Conservation (phyloP, 83 land plant genomes). For the Diphasiastrum complanatum region DNA sequence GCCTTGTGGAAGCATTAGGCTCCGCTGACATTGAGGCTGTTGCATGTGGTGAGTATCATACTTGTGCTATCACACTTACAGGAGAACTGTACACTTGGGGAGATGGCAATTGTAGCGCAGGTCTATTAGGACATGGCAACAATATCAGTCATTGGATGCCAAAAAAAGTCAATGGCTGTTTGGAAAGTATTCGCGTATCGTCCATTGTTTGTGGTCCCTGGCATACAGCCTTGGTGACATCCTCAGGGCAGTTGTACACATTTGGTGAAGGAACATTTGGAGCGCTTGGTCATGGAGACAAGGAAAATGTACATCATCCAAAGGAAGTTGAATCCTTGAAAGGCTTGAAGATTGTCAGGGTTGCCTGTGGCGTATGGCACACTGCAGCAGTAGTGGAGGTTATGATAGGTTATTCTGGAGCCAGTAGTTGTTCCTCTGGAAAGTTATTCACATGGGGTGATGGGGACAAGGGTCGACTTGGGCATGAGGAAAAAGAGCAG, state of each 20-base stretch:
- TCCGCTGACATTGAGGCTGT: slow-evolving; percentile 58
- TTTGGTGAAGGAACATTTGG: slow-evolving; percentile 99
- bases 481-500: slow-evolving; percentile 82
- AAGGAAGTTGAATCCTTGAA: slow-evolving; percentile 72
- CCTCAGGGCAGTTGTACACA: slow-evolving; percentile 82
- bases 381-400: slow-evolving; percentile 89
- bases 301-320: slow-evolving; percentile 47
- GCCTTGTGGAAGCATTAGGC: slow-evolving; percentile 60
- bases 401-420: slow-evolving; percentile 37
- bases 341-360: slow-evolving; percentile 61
- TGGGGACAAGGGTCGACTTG: slow-evolving; percentile 79
- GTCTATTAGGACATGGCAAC: slow-evolving; percentile 88
- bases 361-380: slow-evolving; percentile 98
- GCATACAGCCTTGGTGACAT: slow-evolving; percentile 88
- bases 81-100: slow-evolving; percentile 98
- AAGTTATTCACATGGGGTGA: slow-evolving; percentile 97
- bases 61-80: slow-evolving; percentile 78
- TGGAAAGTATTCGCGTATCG: slow-evolving; percentile 74
- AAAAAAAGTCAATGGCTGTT: slow-evolving; percentile 55
- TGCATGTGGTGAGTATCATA: slow-evolving; percentile 94
- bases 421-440: slow-evolving; percentile 47
- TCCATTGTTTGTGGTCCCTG: slow-evolving; percentile 91
- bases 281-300: slow-evolving; percentile 88
- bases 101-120: slow-evolving; percentile 67
- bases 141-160: slow-evolving; percentile 88